Evolutionary conservation across 176 grass and related monocot genomes (phyloP).

Genomic region (bread wheat (Triticum aestivum)): DNA sequence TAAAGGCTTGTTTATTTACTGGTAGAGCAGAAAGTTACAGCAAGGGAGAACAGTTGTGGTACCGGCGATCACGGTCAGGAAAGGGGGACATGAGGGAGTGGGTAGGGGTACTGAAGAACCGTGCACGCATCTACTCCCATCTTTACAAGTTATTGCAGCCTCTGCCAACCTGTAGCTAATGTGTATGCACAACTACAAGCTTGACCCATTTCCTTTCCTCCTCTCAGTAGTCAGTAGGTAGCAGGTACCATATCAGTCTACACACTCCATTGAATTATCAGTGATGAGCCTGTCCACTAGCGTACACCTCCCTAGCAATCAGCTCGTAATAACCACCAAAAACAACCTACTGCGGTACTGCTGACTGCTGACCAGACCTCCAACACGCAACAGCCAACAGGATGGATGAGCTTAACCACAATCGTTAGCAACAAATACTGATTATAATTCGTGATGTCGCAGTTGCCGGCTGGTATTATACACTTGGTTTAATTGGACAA

Average conservation of each 20-base stretch:
- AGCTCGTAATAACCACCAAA: background rate
- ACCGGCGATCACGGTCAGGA: background rate
- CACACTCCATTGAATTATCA: slow-evolving; percentile 2
- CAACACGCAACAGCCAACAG: background rate
- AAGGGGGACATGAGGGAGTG: background rate
- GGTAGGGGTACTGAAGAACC: background rate
- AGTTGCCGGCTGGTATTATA: background rate
- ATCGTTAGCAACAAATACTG: background rate
- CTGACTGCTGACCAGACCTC: background rate
- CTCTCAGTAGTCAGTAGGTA: background rate
- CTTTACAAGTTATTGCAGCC: background rate
- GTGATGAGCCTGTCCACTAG: background rate
- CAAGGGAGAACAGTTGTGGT: background rate
- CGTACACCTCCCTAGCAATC: background rate
- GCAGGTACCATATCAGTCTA: background rate
- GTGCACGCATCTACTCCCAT: background rate
- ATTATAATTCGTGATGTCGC: background rate
- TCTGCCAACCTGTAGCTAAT: background rate
- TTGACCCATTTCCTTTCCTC: background rate
- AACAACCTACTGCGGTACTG: background rate
- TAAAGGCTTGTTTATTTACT: background rate
- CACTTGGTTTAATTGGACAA: background rate
- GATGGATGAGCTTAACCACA: background rate
- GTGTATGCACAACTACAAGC: background rate
- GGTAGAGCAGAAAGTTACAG: no score